These are phyloP conservation scores for Phytophthora sp. DNA, from an alignment of 352 stramenopile species.

Conservation along the genomic window DNA sequence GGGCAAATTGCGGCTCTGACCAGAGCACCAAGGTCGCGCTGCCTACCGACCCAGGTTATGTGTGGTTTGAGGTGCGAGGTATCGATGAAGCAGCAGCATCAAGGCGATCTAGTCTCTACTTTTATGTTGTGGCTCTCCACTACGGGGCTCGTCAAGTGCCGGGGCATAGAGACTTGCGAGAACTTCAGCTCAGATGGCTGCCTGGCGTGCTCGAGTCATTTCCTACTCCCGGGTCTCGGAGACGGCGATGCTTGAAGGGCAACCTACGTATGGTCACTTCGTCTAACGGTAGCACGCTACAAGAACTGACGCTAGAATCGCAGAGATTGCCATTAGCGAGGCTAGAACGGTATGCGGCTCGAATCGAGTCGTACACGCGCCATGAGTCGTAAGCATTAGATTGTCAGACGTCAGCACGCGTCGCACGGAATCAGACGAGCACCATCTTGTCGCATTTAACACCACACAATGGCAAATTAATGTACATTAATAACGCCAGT, in stretches of 20 bases:
- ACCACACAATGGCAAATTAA: no score
- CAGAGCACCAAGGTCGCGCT: conserved; percentile 27
- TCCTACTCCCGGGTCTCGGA: conserved; percentile 45
- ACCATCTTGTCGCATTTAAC: no score
- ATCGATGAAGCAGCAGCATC: conserved; percentile 7
- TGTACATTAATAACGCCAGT: no score
- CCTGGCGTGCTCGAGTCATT: conserved; percentile 56
- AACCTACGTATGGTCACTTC: conserved; percentile 41
- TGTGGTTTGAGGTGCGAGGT: conserved; percentile 42
- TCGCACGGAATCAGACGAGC: conserved; percentile 24
- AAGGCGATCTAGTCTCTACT: conserved; percentile 29
- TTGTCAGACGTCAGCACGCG: conserved; percentile 7
- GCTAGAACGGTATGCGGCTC: conserved; percentile 55
- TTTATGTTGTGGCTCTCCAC: conserved; percentile 45
- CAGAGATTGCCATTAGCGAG: conserved; percentile 43
- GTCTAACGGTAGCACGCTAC: conserved; percentile 30
- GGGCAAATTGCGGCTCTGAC: conserved; percentile 1
- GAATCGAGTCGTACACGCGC: conserved; percentile 54
- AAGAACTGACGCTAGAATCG: conserved; percentile 49
- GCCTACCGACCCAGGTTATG: conserved; percentile 46
- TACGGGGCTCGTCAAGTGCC: conserved; percentile 28
- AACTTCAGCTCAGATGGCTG: conserved; percentile 52
- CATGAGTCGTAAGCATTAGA: conserved; percentile 18
- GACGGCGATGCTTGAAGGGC: conserved; percentile 55
- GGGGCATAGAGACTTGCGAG: conserved; percentile 8